Conservation (phyloP, 83 land plant species). For the Picea abies region DNA sequence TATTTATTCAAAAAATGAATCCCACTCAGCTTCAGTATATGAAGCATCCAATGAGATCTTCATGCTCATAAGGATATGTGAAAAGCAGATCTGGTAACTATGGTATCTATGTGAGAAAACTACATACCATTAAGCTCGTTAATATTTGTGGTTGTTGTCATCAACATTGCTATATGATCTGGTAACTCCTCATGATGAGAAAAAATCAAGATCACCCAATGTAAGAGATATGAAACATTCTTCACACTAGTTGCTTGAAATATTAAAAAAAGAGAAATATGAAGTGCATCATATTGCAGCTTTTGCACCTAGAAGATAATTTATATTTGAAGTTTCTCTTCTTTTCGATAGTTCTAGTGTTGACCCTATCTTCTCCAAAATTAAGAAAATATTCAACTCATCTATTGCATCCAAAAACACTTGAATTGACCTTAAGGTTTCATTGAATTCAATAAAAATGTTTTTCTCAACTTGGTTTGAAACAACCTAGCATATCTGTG, state of each 20-base stretch:
- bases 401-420: conserved; percentile 74
- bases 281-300: conserved; percentile 82
- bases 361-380: conserved; percentile 35
- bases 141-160: too few relatives aligned
- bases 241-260: conserved; percentile 96
- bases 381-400: conserved; percentile 57
- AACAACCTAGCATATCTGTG: conserved; percentile 45
- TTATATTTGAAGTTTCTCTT: conserved; percentile 63
- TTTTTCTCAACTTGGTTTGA: conserved; percentile 82
- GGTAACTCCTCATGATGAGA: too few relatives aligned
- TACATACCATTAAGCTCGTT: too few relatives aligned
- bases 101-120: too few relatives aligned
- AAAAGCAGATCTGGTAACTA: too few relatives aligned
- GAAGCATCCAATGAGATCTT: too few relatives aligned
- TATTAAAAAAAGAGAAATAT: conserved; percentile 81
- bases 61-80: too few relatives aligned
- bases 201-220: conserved; percentile 39
- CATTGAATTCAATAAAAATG: conserved; percentile 69
- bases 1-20: too few relatives aligned
- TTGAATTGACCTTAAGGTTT: conserved; percentile 75
- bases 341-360: conserved; percentile 17
- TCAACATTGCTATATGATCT: too few relatives aligned
- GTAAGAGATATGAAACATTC: conserved; percentile 70
- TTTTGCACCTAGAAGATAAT: conserved; percentile 84
- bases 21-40: too few relatives aligned